Base-by-base conservation (phyloP, 306 rosid species). In the Lupinus albus region DNA sequence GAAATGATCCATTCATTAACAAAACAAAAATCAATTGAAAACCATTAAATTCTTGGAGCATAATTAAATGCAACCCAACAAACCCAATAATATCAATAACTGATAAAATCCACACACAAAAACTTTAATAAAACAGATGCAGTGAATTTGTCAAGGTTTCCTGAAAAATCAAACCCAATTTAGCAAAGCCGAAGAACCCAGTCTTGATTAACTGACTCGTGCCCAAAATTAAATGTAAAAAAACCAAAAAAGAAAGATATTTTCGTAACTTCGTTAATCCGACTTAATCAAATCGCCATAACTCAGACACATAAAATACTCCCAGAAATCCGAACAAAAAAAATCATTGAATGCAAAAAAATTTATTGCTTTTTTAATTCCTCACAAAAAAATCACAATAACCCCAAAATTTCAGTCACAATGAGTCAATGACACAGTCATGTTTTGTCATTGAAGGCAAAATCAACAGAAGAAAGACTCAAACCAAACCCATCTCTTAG, bases 1-100 rank as follows among this genome's bases (percentile, higher is more conserved):
- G 82, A 81, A 75, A 48, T 67, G 71, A 86, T 75, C 83, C 79
- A 74, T 58, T 61, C 55, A 54, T 46, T n/a, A 77, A 64, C 32
- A 55, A 56, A 80, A 67, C 49, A 4, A 9, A 63, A 61, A 58
- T 56, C 60, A 69, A 61, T 36, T 32, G 68, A 64, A 64, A 55
- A 77, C 50, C 30, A 25, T 25, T 25, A 33, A 76, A 71, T 63
- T 76, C 77, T 7, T 11, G 42, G 44, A 51, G 48, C 72, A 63
- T 16, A 67, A 53, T 36, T 54, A 60, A 84, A 73, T 50, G 80
- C 52, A 61, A 64, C 52, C 72, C 68, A 70, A 53, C 49, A 62
- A 58, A 56, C 68, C 68, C 72, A 79, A 60, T 41, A 32, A 17
- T 25, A 25, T 25, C 72, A 79, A 64, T 48, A 32, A 17, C 64